Conservation (phyloP, 495 filamentous ascomycete species). For the Aspergillus sparsus region DNA sequence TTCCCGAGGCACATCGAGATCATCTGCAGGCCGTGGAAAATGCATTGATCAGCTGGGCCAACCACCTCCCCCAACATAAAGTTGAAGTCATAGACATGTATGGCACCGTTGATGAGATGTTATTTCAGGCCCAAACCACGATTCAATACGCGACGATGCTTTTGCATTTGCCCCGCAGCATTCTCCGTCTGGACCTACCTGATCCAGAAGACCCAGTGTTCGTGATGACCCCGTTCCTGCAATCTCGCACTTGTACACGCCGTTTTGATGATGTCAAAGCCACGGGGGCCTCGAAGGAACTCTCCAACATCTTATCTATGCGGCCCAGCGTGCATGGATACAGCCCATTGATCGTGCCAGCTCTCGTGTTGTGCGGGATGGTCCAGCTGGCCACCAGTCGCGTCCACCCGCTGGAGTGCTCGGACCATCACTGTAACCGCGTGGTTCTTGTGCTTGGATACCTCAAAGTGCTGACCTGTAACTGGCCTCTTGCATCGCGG, state of each 20-base stretch:
- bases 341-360: constrained; percentile 39
- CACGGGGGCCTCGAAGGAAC: constrained; percentile 41
- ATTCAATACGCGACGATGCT: constrained; percentile 46
- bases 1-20: constrained; percentile 41
- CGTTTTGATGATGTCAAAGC: constrained; percentile 47
- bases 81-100: constrained; percentile 47
- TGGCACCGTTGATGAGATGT: constrained; percentile 49
- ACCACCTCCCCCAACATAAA: constrained; percentile 44
- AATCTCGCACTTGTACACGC: constrained; percentile 39
- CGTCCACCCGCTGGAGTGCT: constrained; percentile 41
- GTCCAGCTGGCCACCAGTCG: constrained; percentile 41
- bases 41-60: constrained; percentile 47
- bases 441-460: constrained; percentile 43
- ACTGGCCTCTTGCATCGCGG: constrained; percentile 36
- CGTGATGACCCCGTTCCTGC: constrained; percentile 29
- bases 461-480: constrained; percentile 38
- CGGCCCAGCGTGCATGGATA: constrained; percentile 42
- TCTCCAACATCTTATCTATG: constrained; percentile 42
- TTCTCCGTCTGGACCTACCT: constrained; percentile 35
- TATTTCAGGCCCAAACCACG: constrained; percentile 46
- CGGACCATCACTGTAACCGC: constrained; percentile 46
- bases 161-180: constrained; percentile 44
- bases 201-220: constrained; percentile 25
- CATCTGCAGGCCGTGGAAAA: constrained; percentile 48
- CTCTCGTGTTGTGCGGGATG: constrained; percentile 39